Conservation (phyloP, 1,139 yeast species). For the Petasospora rhodanensis region DNA sequence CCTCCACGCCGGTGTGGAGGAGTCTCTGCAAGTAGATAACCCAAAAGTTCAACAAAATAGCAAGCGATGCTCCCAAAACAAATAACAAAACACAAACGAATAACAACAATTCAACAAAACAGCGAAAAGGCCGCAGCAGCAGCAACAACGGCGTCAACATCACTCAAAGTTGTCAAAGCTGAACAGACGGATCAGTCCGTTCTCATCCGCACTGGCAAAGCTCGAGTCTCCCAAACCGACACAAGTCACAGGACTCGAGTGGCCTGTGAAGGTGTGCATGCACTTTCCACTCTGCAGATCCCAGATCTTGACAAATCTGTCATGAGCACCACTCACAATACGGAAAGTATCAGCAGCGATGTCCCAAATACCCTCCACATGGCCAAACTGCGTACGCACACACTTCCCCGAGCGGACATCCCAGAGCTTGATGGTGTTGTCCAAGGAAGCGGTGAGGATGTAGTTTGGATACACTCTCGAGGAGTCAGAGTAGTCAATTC, state of each 20-base stretch:
- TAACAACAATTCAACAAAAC: not conserved
- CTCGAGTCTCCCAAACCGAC: constrained; percentile 88
- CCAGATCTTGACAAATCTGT: constrained; percentile 87
- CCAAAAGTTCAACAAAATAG: too few species aligned
- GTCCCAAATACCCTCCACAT: constrained; percentile 97
- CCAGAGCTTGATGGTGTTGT: constrained; percentile 93
- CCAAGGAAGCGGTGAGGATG: constrained; percentile 80
- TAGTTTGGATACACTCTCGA: constrained; percentile 62
- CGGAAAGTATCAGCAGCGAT: constrained; percentile 94
- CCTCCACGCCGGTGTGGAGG: too few species aligned
- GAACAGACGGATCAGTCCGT: constrained; percentile 78
- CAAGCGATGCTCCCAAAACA: too few species aligned
- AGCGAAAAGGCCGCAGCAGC: not conserved
- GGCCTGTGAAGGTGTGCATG: constrained; percentile 84
- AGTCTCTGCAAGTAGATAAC: too few species aligned
- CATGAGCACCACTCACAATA: constrained; percentile 91
- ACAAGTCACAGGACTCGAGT: constrained; percentile 70
- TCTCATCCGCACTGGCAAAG: constrained; percentile 86
- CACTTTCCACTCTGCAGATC: constrained; percentile 92
- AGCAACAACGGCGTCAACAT: too few species aligned
- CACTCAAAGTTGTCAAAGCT: constrained; percentile 51
- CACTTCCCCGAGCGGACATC: constrained; percentile 83
- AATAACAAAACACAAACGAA: too few species aligned
- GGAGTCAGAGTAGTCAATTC: constrained; percentile 25
- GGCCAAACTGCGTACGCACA: constrained; percentile 91